Percentiles rank a stretch among this genome's conserved stretches.
Conservation (phyloP, 2,329 filamentous ascomycete genomes). For the Fusarium clavum region DNA sequence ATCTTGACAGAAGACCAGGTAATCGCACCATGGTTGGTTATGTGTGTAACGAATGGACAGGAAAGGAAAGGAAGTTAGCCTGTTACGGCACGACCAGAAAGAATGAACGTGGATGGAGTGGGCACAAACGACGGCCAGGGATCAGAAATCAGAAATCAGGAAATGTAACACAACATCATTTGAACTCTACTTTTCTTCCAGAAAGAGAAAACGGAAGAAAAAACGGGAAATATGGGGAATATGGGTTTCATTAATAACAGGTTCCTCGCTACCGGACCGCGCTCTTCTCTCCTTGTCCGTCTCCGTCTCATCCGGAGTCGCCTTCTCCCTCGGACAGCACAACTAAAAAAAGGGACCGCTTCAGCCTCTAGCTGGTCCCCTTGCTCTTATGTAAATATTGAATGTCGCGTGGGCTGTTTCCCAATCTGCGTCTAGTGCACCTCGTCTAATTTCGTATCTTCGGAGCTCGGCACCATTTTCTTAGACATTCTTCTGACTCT, state of each 20-base stretch:
- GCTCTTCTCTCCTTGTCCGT: background rate
- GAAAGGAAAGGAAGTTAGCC: background rate
- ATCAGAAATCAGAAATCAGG: background rate
- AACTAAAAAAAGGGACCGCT: background rate
- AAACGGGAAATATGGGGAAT: background rate
- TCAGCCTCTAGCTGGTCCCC: background rate
- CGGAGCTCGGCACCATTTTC: conserved; percentile 23
- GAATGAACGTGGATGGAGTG: background rate
- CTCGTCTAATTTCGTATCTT: conserved; percentile 23
- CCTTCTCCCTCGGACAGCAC: background rate
- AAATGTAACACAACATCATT: conserved; percentile 1
- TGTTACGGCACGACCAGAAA: background rate
- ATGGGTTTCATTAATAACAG: conserved; percentile 6
- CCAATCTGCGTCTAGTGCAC: conserved; percentile 3
- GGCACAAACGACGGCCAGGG: conserved; percentile 1
- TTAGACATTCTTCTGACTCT: background rate
- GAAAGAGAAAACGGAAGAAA: conserved; percentile 7
- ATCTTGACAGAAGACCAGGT: conserved; percentile 3
- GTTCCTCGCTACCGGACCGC: background rate
- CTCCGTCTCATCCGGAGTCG: conserved; percentile 2
- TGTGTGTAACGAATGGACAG: background rate
- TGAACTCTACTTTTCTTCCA: conserved; percentile 12
- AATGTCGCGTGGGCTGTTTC: conserved; percentile 21
- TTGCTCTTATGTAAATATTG: conserved; percentile 19
- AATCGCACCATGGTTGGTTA: conserved; percentile 4